phyloP scores from a whole-genome alignment of 2,329 filamentous ascomycete genomes.

The Fusarium tupiense region DNA sequence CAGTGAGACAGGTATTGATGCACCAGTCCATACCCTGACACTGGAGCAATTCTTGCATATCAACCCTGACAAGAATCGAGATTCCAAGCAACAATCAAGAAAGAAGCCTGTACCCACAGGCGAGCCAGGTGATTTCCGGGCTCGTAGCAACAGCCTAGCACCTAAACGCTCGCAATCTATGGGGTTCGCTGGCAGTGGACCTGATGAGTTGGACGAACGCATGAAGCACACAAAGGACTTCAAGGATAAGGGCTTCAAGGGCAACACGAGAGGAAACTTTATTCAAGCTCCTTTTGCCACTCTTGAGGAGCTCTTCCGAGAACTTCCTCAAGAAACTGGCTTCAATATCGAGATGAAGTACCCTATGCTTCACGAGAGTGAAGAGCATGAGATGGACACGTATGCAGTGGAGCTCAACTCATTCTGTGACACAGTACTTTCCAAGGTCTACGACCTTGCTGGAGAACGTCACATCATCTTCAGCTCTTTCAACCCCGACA shows the following conservation, averaged over 20 bases:
- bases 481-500: slow-evolving; percentile 96
- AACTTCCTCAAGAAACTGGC: slow-evolving; percentile 82
- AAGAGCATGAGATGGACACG: slow-evolving; percentile 96
- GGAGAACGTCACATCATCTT: slow-evolving; percentile 92
- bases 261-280: slow-evolving; percentile 90
- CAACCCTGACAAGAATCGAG: slow-evolving; percentile 63
- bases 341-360: slow-evolving; percentile 99
- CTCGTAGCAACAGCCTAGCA: slow-evolving; percentile 52
- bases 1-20: slow-evolving; percentile 96
- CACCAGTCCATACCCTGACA: slow-evolving; percentile 93
- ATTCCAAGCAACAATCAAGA: slow-evolving; percentile 13
- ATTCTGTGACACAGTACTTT: slow-evolving; percentile 92
- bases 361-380: slow-evolving; percentile 94
- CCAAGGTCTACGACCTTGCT: slow-evolving; percentile 87
- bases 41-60: slow-evolving; percentile 95
- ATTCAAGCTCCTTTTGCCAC: slow-evolving; percentile 98
- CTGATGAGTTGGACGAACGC: slow-evolving; percentile 71
- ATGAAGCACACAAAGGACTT: slow-evolving; percentile 98
- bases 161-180: slow-evolving; percentile 65
- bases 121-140: slow-evolving; percentile 43
- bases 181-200: slow-evolving; percentile 57
- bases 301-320: slow-evolving; percentile 89
- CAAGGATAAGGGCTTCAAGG: slow-evolving; percentile 95
- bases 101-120: slow-evolving; percentile 44
- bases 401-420: slow-evolving; percentile 96